Base-by-base conservation (phyloP, 805 yeast species). In the Kodamaea restingae region DNA sequence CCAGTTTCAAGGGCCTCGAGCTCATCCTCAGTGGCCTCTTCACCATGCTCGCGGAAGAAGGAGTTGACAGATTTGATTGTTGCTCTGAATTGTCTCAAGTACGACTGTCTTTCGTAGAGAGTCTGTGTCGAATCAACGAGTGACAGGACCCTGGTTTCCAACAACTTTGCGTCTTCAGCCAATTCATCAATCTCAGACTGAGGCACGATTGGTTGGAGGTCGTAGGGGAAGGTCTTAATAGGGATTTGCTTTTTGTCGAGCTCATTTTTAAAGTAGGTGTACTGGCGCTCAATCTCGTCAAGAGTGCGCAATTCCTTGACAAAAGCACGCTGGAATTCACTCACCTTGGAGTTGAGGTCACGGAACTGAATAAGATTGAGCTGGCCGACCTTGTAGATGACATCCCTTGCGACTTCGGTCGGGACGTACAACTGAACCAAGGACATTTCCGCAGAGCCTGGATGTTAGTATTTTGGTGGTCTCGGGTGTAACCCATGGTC, bases 371-470 rank as follows among this genome's bases (percentile, higher is more conserved):
- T 76, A 44, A 79, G 67, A 18, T 95, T 95, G 57, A 87, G 69
- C 48, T 86, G 88, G 4, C 98, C 99, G 26, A 93, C 68, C 18
- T 86, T 78, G 42, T 87, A 77, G n/a, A 88, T 82, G 27, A 88
- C 78, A 43, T 88, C 95, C 46, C 97, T 72, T 6, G 95, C 78
- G 32, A 85, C 81, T 63, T 93, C 99, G 18, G 86, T 80, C 7
- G 98, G 91, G 43, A 93, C 79, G 61, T 87, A 91, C 50, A 93
- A 71, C 68, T 93, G 96, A 38, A 91, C 84, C 52, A 90, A 76
- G 35, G 95, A 79, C 98, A 93, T 95, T 55, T 86, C 95, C 82
- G 98, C 98, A 42, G 98, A 90, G 73, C 96, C 70, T 61, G 40
- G 11, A 30, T 9, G 50, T 49, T 49, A 49, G 42, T 42, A 36